phyloP scores from a whole-genome alignment of 768 basidiomycete genomes.

The Hericium erinaceus region DNA sequence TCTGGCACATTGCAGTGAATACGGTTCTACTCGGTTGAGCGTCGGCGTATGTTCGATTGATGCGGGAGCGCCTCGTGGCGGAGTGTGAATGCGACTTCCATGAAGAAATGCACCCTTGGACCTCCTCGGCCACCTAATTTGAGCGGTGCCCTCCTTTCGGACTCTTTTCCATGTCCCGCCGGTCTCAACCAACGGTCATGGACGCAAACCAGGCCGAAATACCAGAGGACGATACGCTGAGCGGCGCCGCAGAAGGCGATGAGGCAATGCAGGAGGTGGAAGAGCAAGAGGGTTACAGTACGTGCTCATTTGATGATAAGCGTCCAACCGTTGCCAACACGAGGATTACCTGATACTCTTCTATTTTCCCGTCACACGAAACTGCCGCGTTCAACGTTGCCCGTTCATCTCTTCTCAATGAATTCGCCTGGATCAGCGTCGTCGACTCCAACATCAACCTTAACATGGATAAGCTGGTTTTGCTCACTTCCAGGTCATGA shows the following conservation, averaged over 20 bases:
- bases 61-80: constrained; percentile 2
- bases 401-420: neutral
- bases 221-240: constrained; percentile 55
- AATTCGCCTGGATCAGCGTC: constrained; percentile 46
- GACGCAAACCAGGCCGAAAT: constrained; percentile 43
- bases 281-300: constrained; percentile 72
- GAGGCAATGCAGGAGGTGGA: constrained; percentile 69
- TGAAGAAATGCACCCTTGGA: neutral
- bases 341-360: constrained; percentile 11
- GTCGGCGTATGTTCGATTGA: neutral
- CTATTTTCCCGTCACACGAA: constrained; percentile 1
- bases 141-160: neutral
- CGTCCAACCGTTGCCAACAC: neutral
- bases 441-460: constrained; percentile 81
- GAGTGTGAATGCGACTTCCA: constrained; percentile 10
- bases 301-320: constrained; percentile 27
- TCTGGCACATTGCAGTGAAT: too few species aligned
- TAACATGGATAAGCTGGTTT: constrained; percentile 97
- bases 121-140: neutral
- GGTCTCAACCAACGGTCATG: constrained; percentile 20
- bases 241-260: constrained; percentile 54
- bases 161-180: constrained; percentile 26
- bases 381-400: neutral
- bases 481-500: constrained; percentile 92
- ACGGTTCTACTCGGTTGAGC: too few species aligned